Base-by-base conservation (phyloP, 805 yeast species). In the Wickerhamiella qilinensis region DNA sequence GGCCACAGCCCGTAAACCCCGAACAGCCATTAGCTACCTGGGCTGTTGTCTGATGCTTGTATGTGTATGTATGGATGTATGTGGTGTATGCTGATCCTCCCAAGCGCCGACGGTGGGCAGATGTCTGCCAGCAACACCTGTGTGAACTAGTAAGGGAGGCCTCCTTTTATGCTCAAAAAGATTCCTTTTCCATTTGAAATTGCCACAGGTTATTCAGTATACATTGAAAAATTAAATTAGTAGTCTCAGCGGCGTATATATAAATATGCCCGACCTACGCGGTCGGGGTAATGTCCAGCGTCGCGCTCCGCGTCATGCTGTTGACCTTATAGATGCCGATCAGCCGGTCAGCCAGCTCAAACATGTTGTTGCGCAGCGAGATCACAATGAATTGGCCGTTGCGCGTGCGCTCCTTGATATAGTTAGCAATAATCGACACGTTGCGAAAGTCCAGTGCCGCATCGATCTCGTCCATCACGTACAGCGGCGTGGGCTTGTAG, bases 381-480 rank as follows among this genome's bases (percentile, higher is more conserved):
- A 91, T 91, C 25, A 91, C 98, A 53, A 91, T 74, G 50, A 91
- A 91, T 56, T 91, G 99, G 1, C 96, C 98, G 58, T 88, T 84
- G 59, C 81, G 82, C 2, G 98, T 93, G 37, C 96, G 68, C 51
- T 86, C 95, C 53, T 85, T 86, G 56, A 91, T 91, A 55, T 91
- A 93, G 52, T 86, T 88, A 3, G 98, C 99, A 37, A 91, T 95
- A 60, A 91, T 91, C 11, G 95, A 84, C 25, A 91, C 98, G 51
- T 91, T 91, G 55, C 96, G 67, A 61, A 91, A 91, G 62, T 91
- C 99, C 46, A 91, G 68, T 1, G 99, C 99, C 1, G 99, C 98
- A 63, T 91, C 98, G 49, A 91, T 91, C 62, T 91, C 98, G 63
- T 91, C 98, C 98, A 91, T 91, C 28, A 91, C 97, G 55, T 91